Evolutionary conservation across 169 alveolate genomes (phyloP), one percentile per base, ranked within the genome.

Genomic region (Plasmodium adleri): DNA sequence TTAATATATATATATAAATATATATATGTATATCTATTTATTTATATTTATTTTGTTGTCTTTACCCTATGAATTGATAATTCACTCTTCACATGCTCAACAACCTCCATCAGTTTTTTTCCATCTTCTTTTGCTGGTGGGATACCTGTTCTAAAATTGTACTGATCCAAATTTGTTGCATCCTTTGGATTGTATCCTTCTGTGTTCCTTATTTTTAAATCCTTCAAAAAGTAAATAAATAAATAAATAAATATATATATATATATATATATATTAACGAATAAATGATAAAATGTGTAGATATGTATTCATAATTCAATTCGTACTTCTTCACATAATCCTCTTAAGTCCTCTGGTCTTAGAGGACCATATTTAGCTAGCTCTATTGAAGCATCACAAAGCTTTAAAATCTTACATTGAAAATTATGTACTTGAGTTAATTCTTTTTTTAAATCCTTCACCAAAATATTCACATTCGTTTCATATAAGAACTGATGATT

Each of bases 341-440:
- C 99, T 50, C 99, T 93, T 3, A 97, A 88, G 89, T 96, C 99
- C 88, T 98, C 99, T 0, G 99, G 98, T 75, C 98, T 95, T 72
- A 97, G 76, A 28, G 98, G 98, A 39, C 99, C 99, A 76, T 97
- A 95, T 32, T 96, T 96, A 15, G 98, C 98, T 76, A 98, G 89
- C 60, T 96, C 99, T 86, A 93, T 96, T 28, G 96, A 87, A 12
- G 96, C 95, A 28, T 94, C 96, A 43, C 97, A 92, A 59, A 96
- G 93, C 45, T 95, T 93, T 64, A 97, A 97, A 15, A 95, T 75
- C 80, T 95, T 94, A 45, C 97, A 86, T 80, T 98, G 88, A 70
- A 93, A 71, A 88, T 97, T 97, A 91, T 95, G 96, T 26, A 95
- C 73, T 67, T 67, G 49, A 50, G 88, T 85, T 17, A 95, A 94